A percentile compares a stretch with the other conserved stretches of the same genome.
These are phyloP conservation scores for Ustilago crameri DNA, from an alignment of 1,284 basidiomycete genomes.

Conservation along the genomic window DNA sequence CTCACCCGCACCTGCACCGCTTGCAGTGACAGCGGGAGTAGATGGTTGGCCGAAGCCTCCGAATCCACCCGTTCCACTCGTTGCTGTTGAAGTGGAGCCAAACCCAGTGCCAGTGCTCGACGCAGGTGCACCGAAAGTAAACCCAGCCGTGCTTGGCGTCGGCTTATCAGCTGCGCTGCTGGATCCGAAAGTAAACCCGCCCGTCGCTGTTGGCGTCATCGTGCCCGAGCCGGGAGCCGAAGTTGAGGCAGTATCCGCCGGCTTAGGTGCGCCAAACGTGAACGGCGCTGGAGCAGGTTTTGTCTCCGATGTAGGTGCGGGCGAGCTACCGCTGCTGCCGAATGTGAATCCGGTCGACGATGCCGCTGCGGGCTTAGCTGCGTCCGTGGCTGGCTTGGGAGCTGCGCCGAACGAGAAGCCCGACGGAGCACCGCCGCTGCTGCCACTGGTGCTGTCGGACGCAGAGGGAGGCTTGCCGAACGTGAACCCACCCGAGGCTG, in stretches of 20 bases:
- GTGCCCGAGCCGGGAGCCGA: conserved; percentile 17
- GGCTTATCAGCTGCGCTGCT: conserved; percentile 1
- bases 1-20: conserved; percentile 10
- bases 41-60: conserved; percentile 21
- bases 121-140: conserved; percentile 28
- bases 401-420: conserved; percentile 5
- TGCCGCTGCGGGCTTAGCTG: conserved; percentile 3
- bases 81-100: too few species aligned
- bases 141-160: conserved; percentile 4
- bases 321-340: conserved; percentile 1
- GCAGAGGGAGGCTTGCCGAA: conserved; percentile 38
- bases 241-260: conserved; percentile 10
- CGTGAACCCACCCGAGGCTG: conserved; percentile 27
- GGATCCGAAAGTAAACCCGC: conserved; percentile 30
- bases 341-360: conserved; percentile 24
- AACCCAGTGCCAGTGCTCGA: conserved; percentile 1
- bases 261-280: conserved; percentile 20
- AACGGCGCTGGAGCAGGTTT: not conserved
- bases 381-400: conserved; percentile 1
- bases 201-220: conserved; percentile 9
- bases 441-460: conserved; percentile 10
- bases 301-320: not conserved
- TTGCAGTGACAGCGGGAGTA: conserved; percentile 5
- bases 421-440: not conserved
- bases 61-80: too few species aligned